These are phyloP conservation scores for Cercis canadensis DNA, from an alignment of 306 rosid species.

Conservation along the genomic window DNA sequence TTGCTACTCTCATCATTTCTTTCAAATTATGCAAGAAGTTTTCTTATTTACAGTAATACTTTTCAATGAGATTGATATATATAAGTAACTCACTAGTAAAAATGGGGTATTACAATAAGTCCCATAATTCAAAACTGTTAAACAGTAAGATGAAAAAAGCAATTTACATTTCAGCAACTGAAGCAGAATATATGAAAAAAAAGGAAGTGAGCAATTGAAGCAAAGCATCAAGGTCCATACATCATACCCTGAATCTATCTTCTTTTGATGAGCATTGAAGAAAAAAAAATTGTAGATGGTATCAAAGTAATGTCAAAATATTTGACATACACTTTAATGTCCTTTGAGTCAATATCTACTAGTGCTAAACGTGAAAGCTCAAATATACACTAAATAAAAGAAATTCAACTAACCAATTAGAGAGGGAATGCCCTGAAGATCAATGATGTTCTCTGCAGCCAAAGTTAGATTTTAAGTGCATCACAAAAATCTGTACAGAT, in stretches of 20 bases:
- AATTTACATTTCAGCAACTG: neutral
- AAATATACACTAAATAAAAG: too few species aligned
- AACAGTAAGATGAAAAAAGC: neutral
- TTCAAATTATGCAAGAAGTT: neutral
- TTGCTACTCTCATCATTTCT: neutral
- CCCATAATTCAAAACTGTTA: neutral
- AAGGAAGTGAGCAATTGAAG: neutral
- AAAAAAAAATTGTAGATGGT: slow-evolving; percentile 84
- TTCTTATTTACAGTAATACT: neutral
- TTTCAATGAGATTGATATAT: neutral
- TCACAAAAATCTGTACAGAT: too few species aligned
- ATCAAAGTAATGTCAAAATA: slow-evolving; percentile 80
- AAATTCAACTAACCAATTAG: too few species aligned
- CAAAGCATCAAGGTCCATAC: neutral
- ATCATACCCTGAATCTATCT: slow-evolving; percentile 88
- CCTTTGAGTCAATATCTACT: slow-evolving; percentile 78
- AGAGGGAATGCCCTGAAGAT: too few species aligned
- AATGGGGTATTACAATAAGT: neutral
- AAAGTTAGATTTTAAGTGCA: too few species aligned
- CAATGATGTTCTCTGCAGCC: too few species aligned
- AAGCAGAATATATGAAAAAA: neutral
- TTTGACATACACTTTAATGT: slow-evolving; percentile 70
- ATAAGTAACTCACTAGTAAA: neutral
- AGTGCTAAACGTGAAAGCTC: too few species aligned
- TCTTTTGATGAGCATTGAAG: slow-evolving; percentile 98